Evolutionary conservation across 306 rosid genomes (phyloP).

Genomic region (Ochetophila trinervis): DNA sequence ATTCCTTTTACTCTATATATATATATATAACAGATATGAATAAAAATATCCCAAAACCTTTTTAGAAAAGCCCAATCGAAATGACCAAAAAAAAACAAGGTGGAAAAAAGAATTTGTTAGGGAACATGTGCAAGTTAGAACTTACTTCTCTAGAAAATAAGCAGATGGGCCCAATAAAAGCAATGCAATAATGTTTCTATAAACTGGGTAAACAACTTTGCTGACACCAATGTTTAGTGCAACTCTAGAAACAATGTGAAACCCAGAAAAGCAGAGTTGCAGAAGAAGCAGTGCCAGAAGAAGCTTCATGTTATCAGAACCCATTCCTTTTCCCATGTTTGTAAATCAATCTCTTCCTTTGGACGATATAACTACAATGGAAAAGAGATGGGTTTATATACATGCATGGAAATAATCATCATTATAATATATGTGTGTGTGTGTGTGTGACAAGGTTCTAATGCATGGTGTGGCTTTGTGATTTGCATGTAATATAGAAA

Average conservation of each 20-base stretch:
- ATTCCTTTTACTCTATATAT: no score
- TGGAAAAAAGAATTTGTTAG: not conserved
- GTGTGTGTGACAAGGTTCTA: not conserved
- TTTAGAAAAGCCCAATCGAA: no score
- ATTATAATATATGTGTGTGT: not conserved
- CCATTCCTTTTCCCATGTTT: constrained; percentile 37
- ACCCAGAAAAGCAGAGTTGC: constrained; percentile 72
- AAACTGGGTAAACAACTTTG: constrained; percentile 62
- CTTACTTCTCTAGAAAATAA: constrained; percentile 66
- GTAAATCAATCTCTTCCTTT: not conserved
- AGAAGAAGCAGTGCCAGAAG: constrained; percentile 47
- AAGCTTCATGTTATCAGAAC: constrained; percentile 55
- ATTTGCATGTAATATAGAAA: constrained; percentile 7
- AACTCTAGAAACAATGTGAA: constrained; percentile 69
- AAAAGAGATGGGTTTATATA: constrained; percentile 7
- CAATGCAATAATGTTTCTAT: constrained; percentile 60
- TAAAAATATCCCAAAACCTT: no score
- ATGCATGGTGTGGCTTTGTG: constrained; percentile 6
- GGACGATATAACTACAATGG: not conserved
- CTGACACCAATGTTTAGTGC: constrained; percentile 76
- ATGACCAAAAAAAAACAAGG: not conserved
- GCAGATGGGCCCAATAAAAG: constrained; percentile 55
- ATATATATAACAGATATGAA: no score
- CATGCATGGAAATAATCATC: not conserved
- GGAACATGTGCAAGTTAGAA: not conserved